These are phyloP conservation scores for Teunomyces panamensis DNA, from an alignment of 805 yeast genomes.

Conservation along the genomic window DNA sequence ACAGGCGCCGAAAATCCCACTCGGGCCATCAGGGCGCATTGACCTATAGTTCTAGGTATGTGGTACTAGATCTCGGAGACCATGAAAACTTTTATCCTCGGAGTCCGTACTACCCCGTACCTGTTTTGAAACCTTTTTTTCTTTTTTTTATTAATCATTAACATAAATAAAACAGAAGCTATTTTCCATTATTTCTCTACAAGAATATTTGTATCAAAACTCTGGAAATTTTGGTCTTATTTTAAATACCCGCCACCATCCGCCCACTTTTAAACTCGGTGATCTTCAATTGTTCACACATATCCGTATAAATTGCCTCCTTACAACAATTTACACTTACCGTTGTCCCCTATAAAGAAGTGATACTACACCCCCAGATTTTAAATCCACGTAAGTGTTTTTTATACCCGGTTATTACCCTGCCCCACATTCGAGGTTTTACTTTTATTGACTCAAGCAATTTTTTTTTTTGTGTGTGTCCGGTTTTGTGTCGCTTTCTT, in stretches of 20 bases:
- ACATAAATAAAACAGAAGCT: neutral
- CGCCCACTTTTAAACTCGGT: neutral
- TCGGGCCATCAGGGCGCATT: neutral
- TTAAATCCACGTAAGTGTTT: too few species aligned
- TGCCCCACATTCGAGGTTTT: neutral
- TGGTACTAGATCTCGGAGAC: neutral
- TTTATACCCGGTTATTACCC: neutral
- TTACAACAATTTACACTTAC: neutral
- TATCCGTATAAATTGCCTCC: neutral
- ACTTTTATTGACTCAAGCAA: neutral
- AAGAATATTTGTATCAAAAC: neutral
- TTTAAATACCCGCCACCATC: neutral
- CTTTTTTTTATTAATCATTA: neutral
- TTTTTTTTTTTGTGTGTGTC: neutral
- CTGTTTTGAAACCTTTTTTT: neutral
- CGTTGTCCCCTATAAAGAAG: neutral
- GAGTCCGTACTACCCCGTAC: neutral
- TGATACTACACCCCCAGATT: too few species aligned
- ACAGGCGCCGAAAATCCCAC: neutral
- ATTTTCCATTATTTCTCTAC: neutral
- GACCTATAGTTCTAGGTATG: neutral
- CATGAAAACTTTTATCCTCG: neutral
- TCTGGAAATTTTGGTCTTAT: neutral
- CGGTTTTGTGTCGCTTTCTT: neutral
- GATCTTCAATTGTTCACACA: neutral